Conservation (phyloP, 1,284 basidiomycete species). For the Trametes polyzona region DNA sequence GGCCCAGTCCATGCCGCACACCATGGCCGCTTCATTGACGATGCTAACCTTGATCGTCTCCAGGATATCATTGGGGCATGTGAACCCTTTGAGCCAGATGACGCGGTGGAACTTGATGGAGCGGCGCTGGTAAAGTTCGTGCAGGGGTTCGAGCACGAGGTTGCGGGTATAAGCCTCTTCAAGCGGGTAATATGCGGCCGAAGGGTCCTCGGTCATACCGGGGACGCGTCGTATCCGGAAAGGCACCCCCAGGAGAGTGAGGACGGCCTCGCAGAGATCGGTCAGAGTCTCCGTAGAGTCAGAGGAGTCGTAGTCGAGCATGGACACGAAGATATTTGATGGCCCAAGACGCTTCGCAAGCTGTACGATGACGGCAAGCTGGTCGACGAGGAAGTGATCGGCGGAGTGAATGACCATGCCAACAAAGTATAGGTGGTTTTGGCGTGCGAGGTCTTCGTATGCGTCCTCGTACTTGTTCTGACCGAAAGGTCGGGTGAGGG, state of each 20-base stretch:
- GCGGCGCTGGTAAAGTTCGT: constrained; percentile 77
- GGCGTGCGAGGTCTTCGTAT: constrained; percentile 83
- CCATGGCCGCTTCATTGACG: constrained; percentile 91
- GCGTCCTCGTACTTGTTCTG: constrained; percentile 83
- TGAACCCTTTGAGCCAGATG: constrained; percentile 96
- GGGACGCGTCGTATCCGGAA: constrained; percentile 88
- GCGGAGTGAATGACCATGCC: constrained; percentile 94
- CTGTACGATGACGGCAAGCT: constrained; percentile 94
- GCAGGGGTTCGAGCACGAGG: constrained; percentile 86
- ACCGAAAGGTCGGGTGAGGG: constrained; percentile 87
- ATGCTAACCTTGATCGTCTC: constrained; percentile 91
- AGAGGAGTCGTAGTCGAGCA: constrained; percentile 92
- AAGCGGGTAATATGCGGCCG: constrained; percentile 88
- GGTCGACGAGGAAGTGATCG: constrained; percentile 96
- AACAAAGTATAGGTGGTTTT: constrained; percentile 89
- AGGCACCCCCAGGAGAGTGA: constrained; percentile 88
- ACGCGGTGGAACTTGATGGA: constrained; percentile 87
- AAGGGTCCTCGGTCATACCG: constrained; percentile 85
- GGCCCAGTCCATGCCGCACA: constrained; percentile 98
- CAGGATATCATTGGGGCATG: constrained; percentile 94
- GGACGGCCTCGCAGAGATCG: constrained; percentile 90
- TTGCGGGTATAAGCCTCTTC: constrained; percentile 95
- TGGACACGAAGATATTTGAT: constrained; percentile 89
- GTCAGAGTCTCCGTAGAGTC: constrained; percentile 92
- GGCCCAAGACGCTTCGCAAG: constrained; percentile 88